Evolutionary conservation across 108 stramenopile genomes (phyloP), one percentile per base, ranked within the genome.

Genomic region (Tribonema minus): DNA sequence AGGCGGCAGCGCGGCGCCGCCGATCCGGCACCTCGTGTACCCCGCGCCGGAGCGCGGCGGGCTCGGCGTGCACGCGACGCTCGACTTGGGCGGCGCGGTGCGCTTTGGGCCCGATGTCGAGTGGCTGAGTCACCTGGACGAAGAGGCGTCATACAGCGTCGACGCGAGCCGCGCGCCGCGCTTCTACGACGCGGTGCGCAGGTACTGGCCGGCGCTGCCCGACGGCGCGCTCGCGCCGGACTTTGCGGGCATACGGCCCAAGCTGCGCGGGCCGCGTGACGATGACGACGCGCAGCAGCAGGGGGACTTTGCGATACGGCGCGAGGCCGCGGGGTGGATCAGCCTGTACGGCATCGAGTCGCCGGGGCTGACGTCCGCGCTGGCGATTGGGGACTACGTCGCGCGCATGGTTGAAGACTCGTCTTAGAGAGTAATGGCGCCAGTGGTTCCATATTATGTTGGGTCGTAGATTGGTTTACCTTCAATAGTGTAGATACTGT

Each of bases 71-170:
- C 86, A 87, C 46, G 79, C 76, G 2, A 87, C 86, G 28, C 28
- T 87, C 12, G 84, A 86, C 39, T 64, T 87, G 39, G 72, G 37
- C 12, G 86, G 82, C 3, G 38, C 75, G 69, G 77, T 81, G 29
- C 77, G 84, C 28, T 87, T 87, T 83, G 86, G 86, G 2, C 86
- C 86, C 12, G 81, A 87, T 46, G 85, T 84, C 1, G 75, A 87
- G 61, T 87, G 86, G 86, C 36, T 86, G 0, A 7, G 46, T 20
- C 33, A 6, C 0, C 71, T 28, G 36, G 32, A 38, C 33, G 35
- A 23, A 30, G 82, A 85, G 69, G n/a, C n/a, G n/a, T n/a, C n/a
- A n/a, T 84, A 85, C 41, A 34, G 34, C 9, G 82, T 85, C 0
- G 76, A 84, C 71, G 70, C 84, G 3, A 37, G 4, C 38, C 71